phyloP scores from a whole-genome alignment of 2,329 filamentous ascomycete genomes.

The Sarocladium kiliense region DNA sequence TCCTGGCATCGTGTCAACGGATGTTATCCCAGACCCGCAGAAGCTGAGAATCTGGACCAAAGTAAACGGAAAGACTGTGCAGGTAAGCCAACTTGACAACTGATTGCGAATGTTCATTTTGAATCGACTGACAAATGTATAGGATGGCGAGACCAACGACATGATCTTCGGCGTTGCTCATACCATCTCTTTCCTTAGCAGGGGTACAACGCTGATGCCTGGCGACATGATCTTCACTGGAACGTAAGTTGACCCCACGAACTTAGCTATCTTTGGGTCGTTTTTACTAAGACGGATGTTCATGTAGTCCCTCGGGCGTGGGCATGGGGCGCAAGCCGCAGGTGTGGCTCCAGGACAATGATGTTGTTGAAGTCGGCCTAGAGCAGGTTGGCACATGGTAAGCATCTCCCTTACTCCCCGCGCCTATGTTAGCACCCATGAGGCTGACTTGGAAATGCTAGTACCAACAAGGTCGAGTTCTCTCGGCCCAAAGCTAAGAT shows the following conservation, averaged over 20 bases:
- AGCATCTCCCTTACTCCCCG: slow-evolving; percentile 7
- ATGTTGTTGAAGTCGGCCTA: slow-evolving; percentile 63
- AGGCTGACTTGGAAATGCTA: slow-evolving; percentile 9
- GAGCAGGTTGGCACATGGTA: slow-evolving; percentile 58
- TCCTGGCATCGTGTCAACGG: slow-evolving; percentile 60
- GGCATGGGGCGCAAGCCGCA: slow-evolving; percentile 64
- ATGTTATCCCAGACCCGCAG: slow-evolving; percentile 53
- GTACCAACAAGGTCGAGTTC: slow-evolving; percentile 28
- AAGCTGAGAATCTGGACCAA: slow-evolving; percentile 50
- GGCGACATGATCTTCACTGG: slow-evolving; percentile 65
- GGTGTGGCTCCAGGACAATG: slow-evolving; percentile 65
- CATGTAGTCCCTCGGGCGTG: slow-evolving; percentile 57
- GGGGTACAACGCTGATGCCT: slow-evolving; percentile 57
- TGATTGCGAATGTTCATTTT: background rate
- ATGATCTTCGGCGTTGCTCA: slow-evolving; percentile 60
- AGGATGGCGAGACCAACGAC: slow-evolving; percentile 52
- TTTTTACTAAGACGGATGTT: background rate
- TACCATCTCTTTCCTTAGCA: slow-evolving; percentile 54
- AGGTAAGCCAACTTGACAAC: slow-evolving; percentile 29
- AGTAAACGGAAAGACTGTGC: slow-evolving; percentile 53
- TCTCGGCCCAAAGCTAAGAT: slow-evolving; percentile 21
- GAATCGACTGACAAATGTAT: slow-evolving; percentile 8
- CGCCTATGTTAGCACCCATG: background rate
- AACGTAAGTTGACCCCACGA: slow-evolving; percentile 38
- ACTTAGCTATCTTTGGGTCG: background rate